Base-by-base conservation (phyloP, 2,329 filamentous ascomycete genomes). In the Hymenoscyphus salicellus region DNA sequence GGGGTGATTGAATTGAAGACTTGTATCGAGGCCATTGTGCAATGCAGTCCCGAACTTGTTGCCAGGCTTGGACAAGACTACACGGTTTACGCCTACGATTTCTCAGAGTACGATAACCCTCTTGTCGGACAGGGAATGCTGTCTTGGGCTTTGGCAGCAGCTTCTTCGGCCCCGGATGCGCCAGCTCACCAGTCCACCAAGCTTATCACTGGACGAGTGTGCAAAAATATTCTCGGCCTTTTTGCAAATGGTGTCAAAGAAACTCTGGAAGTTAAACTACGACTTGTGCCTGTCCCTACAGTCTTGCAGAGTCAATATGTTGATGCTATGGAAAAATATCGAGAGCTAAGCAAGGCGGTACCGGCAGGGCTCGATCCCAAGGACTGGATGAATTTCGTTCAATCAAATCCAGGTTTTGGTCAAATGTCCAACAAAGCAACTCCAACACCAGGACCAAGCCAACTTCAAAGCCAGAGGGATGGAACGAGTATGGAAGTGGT, bases 51-150 rank as follows among this genome's bases (percentile, higher is more conserved):
- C 43, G 95, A 99, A 79, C 84, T 99, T 56, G 81, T 93, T 57
- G 86, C 86, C 74, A 82, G 89, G 81, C 75, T 89, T 66, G 83
- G 89, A 79, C 79, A 79, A 86, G 77, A 99, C 79, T 99, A 95
- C 79, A 95, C 93, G n/a, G 88, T 99, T 63, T 99, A 99, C 78
- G 93, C 94, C 33, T 92, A 92, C 80, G 95, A 99, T 77, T 98
- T 94, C 77, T 97, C 95, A 14, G 95, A 99, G 78, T 91, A 91
- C 69, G 93, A 97, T 74, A 92, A 89, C 20, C 95, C 96, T 61
- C 83, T 98, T 63, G 94, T 97, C 28, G 95, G 95, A 26, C 94
- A 99, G 78, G 95, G 96, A 61, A 92, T 98, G 88, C 82, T 99
- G 23, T 98, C 95, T 43, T 90, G 90, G 85, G 87, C 89, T 26